Evolutionary conservation across 345 rosid genomes (phyloP), one percentile per base, ranked within the genome.

Genomic region (Boechera divaricarpa): DNA sequence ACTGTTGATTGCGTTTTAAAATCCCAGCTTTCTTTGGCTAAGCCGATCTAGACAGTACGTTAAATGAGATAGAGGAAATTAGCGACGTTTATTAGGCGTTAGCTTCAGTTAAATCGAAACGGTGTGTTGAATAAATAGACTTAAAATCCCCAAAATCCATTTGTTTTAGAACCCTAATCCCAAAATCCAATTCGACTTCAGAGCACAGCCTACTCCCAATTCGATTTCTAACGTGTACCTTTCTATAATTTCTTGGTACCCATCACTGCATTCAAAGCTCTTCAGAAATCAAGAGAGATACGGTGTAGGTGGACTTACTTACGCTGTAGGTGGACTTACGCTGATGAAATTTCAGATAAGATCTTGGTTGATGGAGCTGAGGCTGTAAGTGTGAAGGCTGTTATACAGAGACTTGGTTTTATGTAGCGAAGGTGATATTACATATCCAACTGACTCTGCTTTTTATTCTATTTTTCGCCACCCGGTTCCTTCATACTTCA

Each of bases 321-420:
- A 21, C 56, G 7, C 52, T 76, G 74, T 63, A 86, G 90, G 76
- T 86, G 90, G 90, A 83, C 90, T 3, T 86, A 86, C 35, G 84
- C 85, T 72, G 90, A 86, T 68, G 82, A 77, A 73, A 85, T 83
- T 39, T 84, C 90, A 13, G 83, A 83, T 70, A 78, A 74, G 65
- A 86, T 86, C 47, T 74, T 86, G 76, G 80, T 79, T 35, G 78
- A 79, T 67, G 81, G 85, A 52, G 86, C 80, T 69, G 82, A 86
- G 51, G 85, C 88, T 70, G 36, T 70, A 48, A 83, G 88, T 75
- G 90, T 86, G 26, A 86, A 86, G 75, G 90, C 90, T 69, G 88
- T 86, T 75, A 88, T 85, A 62, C 80, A 75, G 52, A 79, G 85
- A 78, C 90, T 86, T 65, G 79, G 84, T 18, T 54, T 79, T 86